Evolutionary conservation across 2,329 filamentous ascomycete genomes (phyloP), one percentile per base, ranked within the genome.

Genomic region (Domatiomyces globalis): DNA sequence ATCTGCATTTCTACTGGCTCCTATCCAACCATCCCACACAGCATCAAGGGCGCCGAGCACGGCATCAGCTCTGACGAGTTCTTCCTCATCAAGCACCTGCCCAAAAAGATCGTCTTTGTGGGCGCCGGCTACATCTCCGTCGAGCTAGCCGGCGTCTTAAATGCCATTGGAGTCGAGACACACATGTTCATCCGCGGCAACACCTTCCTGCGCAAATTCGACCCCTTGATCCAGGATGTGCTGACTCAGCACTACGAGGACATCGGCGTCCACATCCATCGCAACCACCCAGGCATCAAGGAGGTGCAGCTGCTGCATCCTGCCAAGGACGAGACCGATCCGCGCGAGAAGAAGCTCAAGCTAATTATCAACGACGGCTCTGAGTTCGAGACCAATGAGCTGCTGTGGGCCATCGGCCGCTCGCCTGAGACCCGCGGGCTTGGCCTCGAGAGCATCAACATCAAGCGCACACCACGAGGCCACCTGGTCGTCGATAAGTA

Each of bases 41-140:
- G 61, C 22, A 65, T 73, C 19, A 65, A 68, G 47, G 73, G 73
- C 22, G 67, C 70, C 3, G 69, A 74, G 54, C 67, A 70, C 58
- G 73, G 72, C 46, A 75, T 76, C 55, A 72, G 70, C 9, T 75
- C 70, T 54, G 73, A 75, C 54, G 73, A 70, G 4, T 75, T 73
- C 58, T 76, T 76, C 54, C 69, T 67, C 54, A 69, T 75, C 18
- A 71, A 74, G 55, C 66, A 72, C n/a, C 60, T 74, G 15, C 73
- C 73, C 0, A 71, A 68, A 52, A 75, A 72, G 60, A 62, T 74
- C 50, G 73, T 71, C 12, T 69, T 75, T 49, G 71, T 74, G 10
- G 73, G 73, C 17, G 72, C 71, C 7, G 73, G 73, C 4, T 75
- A 75, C 56, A 74, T 75, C 49, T 70, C 72, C 5, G 71, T 75